Evolutionary conservation across 805 yeast species (phyloP).

Genomic region (Alloascoidea hylecoeti): DNA sequence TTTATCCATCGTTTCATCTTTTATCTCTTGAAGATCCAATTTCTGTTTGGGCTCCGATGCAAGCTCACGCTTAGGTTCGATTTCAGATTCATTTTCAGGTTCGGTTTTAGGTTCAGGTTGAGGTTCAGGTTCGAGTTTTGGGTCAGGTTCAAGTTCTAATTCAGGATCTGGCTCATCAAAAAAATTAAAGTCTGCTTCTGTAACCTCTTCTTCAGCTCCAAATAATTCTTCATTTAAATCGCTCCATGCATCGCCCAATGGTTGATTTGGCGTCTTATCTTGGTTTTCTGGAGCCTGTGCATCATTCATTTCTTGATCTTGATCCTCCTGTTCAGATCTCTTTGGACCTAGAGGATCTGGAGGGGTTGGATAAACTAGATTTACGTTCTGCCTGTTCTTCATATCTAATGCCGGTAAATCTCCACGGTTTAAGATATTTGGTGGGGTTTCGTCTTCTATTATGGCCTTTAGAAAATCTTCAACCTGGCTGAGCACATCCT

Average conservation of each 20-base stretch:
- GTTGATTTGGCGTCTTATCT: conserved; percentile 7
- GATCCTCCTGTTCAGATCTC: too few species aligned
- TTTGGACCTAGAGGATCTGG: conserved; percentile 6
- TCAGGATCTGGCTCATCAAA: conserved; percentile 19
- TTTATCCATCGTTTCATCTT: background rate
- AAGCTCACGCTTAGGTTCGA: background rate
- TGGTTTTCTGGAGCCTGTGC: conserved; percentile 22
- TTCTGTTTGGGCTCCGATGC: background rate
- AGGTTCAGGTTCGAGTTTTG: conserved; percentile 4
- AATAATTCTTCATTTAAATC: conserved; percentile 16
- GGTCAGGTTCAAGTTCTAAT: conserved; percentile 3
- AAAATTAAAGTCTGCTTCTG: conserved; percentile 26
- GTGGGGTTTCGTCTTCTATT: conserved; percentile 2
- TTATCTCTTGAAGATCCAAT: too few species aligned
- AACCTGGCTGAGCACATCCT: conserved; percentile 11
- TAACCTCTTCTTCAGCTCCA: conserved; percentile 20
- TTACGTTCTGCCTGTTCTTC: conserved; percentile 1
- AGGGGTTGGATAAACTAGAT: conserved; percentile 2
- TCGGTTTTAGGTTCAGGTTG: conserved; percentile 2
- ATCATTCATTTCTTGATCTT: too few species aligned
- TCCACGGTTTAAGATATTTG: background rate
- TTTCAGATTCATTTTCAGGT: conserved; percentile 1
- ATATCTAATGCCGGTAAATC: background rate
- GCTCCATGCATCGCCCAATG: conserved; percentile 11
- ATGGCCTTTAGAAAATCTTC: conserved; percentile 7